Evolutionary conservation across 192 early-diverging fungal species (phyloP).

Genomic region (Linnemannia elongata): DNA sequence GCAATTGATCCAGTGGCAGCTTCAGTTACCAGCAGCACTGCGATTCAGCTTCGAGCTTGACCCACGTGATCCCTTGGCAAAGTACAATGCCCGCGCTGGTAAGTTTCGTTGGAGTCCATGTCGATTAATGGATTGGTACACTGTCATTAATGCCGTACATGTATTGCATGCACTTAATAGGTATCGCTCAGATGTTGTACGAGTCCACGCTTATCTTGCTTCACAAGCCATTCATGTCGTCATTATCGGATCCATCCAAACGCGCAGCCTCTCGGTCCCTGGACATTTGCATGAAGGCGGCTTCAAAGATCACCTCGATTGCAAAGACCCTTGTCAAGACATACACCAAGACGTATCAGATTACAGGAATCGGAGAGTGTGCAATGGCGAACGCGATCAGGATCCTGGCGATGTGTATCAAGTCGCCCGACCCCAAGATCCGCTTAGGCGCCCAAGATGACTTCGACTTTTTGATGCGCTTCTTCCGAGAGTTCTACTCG

Average conservation of each 20-base stretch:
- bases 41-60: conserved; percentile 45
- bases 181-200: conserved; percentile 46
- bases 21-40: conserved; percentile 38
- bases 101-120: neutral
- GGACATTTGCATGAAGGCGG: conserved; percentile 53
- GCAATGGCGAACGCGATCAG: conserved; percentile 34
- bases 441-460: conserved; percentile 7
- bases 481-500: conserved; percentile 47
- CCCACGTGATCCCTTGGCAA: conserved; percentile 15
- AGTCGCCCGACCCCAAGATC: conserved; percentile 23
- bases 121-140: neutral
- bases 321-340: conserved; percentile 26
- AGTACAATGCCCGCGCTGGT: conserved; percentile 47
- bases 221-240: conserved; percentile 39
- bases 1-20: conserved; percentile 50
- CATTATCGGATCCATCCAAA: conserved; percentile 9
- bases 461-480: conserved; percentile 37
- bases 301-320: conserved; percentile 39
- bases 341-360: conserved; percentile 26
- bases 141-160: neutral
- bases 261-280: conserved; percentile 25
- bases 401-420: conserved; percentile 49
- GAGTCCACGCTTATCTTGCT: conserved; percentile 45
- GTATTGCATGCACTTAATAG: neutral
- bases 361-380: conserved; percentile 27